phyloP scores from a whole-genome alignment of 495 filamentous ascomycete species.

The Choiromyces venosus region DNA sequence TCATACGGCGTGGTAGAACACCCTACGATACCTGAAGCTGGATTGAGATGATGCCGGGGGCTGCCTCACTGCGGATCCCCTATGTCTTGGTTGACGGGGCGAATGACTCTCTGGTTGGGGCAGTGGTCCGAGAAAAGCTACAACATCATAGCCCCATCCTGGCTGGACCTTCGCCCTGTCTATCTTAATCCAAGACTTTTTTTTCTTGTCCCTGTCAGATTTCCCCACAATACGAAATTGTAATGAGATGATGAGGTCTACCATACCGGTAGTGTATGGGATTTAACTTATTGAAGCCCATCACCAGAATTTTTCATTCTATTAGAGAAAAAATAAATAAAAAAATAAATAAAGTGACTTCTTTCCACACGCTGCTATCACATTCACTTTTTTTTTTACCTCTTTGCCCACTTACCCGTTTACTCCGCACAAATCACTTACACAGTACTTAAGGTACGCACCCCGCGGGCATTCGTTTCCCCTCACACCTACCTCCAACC shows the following conservation, averaged over 20 bases:
- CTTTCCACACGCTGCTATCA: background rate
- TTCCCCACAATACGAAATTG: background rate
- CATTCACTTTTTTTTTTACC: background rate
- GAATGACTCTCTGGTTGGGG: background rate
- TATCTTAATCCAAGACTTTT: background rate
- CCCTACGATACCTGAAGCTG: no score
- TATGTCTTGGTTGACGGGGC: background rate
- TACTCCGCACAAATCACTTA: background rate
- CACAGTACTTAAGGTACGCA: background rate
- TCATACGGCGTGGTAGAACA: no score
- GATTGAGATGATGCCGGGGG: background rate
- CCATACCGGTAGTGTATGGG: background rate
- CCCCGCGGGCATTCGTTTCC: background rate
- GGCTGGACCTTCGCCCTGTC: background rate
- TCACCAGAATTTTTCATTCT: background rate
- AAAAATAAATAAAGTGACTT: background rate
- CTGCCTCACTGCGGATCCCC: background rate
- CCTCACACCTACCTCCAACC: background rate
- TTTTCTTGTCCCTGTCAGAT: background rate
- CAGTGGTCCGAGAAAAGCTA: background rate
- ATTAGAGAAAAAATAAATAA: background rate
- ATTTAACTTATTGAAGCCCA: background rate
- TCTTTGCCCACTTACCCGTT: background rate
- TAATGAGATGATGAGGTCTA: background rate
- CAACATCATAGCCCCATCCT: background rate